Evolutionary conservation across 148 eudicot genomes (phyloP).

Genomic region (Agrostemma githago): DNA sequence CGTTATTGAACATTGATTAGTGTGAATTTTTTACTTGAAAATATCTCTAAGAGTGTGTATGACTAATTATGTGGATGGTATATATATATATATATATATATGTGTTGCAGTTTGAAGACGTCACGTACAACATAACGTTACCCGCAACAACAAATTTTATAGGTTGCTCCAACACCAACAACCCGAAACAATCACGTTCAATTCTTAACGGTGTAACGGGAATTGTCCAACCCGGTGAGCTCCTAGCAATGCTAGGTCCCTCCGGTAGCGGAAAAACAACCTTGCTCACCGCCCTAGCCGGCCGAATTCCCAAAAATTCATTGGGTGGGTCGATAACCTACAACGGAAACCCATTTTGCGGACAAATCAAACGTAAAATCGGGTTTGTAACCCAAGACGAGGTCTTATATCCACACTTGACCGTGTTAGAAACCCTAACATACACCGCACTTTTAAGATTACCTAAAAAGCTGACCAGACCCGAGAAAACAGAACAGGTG

Average conservation of each 20-base stretch:
- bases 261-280: conserved; percentile 94
- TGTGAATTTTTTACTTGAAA: neutral
- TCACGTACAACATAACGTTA: conserved; percentile 49
- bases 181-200: conserved; percentile 37
- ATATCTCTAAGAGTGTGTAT: neutral
- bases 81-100: no score
- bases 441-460: conserved; percentile 65
- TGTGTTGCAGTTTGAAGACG: conserved; percentile 65
- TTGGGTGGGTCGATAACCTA: conserved; percentile 58
- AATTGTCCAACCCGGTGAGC: conserved; percentile 61
- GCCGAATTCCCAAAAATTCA: conserved; percentile 46
- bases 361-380: conserved; percentile 50
- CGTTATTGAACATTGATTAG: neutral
- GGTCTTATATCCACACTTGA: conserved; percentile 68
- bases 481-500: conserved; percentile 56
- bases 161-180: conserved; percentile 4
- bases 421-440: conserved; percentile 64
- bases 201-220: conserved; percentile 64
- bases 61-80: neutral
- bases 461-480: conserved; percentile 37
- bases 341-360: conserved; percentile 56
- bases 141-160: conserved; percentile 10
- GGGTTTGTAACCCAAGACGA: conserved; percentile 88
- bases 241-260: conserved; percentile 83
- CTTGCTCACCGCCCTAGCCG: conserved; percentile 59